Base-by-base conservation (phyloP, 2,329 filamentous ascomycete species). In the Microdochium nivale region DNA sequence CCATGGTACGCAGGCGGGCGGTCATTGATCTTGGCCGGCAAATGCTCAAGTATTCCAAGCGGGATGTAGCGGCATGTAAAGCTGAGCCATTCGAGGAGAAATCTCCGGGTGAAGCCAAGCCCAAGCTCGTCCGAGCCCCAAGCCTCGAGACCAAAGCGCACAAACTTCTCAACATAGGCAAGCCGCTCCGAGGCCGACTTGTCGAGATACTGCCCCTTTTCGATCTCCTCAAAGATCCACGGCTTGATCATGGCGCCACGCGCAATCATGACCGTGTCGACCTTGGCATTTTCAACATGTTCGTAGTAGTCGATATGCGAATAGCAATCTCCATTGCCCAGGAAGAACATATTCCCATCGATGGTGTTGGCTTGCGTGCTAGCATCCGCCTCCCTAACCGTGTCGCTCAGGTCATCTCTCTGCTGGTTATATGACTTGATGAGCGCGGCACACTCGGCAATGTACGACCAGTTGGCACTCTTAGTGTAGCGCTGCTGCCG, bases 171-270 rank as follows among this genome's bases (percentile, higher is more conserved):
- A 33, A 99, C 76, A 62, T 95, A 90, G 33, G 75, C 72, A 27
- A 99, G 79, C 53, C 94, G 87, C 73, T 99, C 92, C 4, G 84
- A 79, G 2, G 92, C 87, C 2, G 88, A 90, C 70, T 99, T 99
- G 75, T 99, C 94, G 37, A 99, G 81, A 65, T 97, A 96, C 69
- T 97, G 94, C 4, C 88, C 87, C 56, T 84, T 80, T 59, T 88
- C 82, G 51, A 99, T 97, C 70, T 99, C 94, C 69, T 99, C 94
- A 65, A 97, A 99, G 56, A 99, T 77, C 94, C 94, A 99, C 1
- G 94, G 94, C 72, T 99, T 99, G 71, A 97, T 89, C 53, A 99
- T 79, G 10, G 94, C 94, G 52, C 94, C 94, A 54, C 94, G 88
- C n/a, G 86, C 94, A 55, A 97, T 83, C 94, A 99, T 97, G 65